Percentiles rank a stretch among this genome's conserved stretches.
phyloP scores from a whole-genome alignment of 148 eudicot species.

The Arctostaphylos glauca region DNA sequence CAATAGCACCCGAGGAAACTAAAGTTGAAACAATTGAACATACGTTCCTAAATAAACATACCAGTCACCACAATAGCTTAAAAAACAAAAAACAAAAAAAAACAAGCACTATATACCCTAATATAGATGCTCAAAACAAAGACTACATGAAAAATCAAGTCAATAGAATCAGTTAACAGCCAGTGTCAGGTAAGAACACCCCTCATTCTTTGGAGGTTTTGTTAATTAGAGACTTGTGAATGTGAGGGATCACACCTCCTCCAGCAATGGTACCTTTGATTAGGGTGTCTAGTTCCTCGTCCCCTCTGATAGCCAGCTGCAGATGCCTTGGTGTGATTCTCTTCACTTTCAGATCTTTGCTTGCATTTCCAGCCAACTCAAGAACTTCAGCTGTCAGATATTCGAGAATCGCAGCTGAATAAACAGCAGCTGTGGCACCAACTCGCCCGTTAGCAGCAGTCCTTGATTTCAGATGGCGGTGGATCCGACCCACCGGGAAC shows the following conservation, averaged over 20 bases:
- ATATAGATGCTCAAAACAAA: background rate
- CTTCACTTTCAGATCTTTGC: constrained; percentile 87
- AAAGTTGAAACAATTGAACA: background rate
- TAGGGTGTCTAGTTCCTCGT: constrained; percentile 83
- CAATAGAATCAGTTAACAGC: background rate
- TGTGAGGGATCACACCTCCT: constrained; percentile 85
- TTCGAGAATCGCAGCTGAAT: constrained; percentile 77
- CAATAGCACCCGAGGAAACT: background rate
- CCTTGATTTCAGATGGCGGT: constrained; percentile 70
- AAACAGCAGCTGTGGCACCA: constrained; percentile 78
- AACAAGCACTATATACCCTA: background rate
- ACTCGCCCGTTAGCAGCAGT: constrained; percentile 69
- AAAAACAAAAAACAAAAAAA: background rate
- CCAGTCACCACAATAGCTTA: background rate
- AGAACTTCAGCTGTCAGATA: constrained; percentile 81
- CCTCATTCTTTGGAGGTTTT: constrained; percentile 66
- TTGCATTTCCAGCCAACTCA: constrained; percentile 78
- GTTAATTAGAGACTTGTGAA: constrained; percentile 80
- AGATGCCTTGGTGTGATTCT: constrained; percentile 82
- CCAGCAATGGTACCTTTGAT: constrained; percentile 89
- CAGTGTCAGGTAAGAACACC: background rate
- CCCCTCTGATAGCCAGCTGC: constrained; percentile 80
- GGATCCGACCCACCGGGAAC: constrained; percentile 82
- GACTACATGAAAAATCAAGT: background rate
- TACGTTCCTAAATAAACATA: background rate